These are phyloP conservation scores for Blastocrithidia nonstop DNA, from an alignment of 208 protist genomes.

Conservation along the genomic window DNA sequence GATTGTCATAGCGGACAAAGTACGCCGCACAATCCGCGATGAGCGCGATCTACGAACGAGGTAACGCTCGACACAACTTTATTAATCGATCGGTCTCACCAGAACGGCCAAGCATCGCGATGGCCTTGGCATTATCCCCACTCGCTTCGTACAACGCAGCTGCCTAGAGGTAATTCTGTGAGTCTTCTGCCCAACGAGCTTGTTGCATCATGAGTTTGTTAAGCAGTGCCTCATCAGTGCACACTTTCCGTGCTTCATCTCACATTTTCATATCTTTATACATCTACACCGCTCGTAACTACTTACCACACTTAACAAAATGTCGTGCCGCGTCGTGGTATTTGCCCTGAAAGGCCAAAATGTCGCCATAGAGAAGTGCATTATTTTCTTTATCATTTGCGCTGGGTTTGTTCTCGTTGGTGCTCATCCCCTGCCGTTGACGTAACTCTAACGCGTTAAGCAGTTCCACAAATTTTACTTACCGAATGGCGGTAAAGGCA, in stretches of 20 bases:
- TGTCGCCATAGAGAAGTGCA: conserved; percentile 59
- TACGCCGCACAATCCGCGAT: conserved; percentile 75
- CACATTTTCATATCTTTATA: conserved; percentile 92
- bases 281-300: conserved; percentile 86
- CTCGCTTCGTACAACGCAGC: conserved; percentile 80
- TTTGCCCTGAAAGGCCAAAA: conserved; percentile 90
- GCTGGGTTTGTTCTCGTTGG: not conserved
- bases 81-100: conserved; percentile 78
- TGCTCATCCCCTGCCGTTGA: conserved; percentile 16
- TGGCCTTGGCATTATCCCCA: conserved; percentile 71
- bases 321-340: conserved; percentile 83
- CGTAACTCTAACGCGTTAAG: conserved; percentile 76
- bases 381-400: not conserved
- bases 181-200: conserved; percentile 86
- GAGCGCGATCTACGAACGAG: conserved; percentile 69
- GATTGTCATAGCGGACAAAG: conserved; percentile 62
- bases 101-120: conserved; percentile 75
- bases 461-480: conserved; percentile 88
- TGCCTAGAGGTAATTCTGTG: conserved; percentile 78
- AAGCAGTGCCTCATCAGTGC: conserved; percentile 71
- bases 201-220: conserved; percentile 86
- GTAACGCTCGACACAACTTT: conserved; percentile 65
- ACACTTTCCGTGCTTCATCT: conserved; percentile 82
- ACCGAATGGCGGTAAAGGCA: conserved; percentile 86
- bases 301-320: conserved; percentile 68